Base-by-base conservation (phyloP, 1,139 yeast species). In the Yamadazyma diddensiae region DNA sequence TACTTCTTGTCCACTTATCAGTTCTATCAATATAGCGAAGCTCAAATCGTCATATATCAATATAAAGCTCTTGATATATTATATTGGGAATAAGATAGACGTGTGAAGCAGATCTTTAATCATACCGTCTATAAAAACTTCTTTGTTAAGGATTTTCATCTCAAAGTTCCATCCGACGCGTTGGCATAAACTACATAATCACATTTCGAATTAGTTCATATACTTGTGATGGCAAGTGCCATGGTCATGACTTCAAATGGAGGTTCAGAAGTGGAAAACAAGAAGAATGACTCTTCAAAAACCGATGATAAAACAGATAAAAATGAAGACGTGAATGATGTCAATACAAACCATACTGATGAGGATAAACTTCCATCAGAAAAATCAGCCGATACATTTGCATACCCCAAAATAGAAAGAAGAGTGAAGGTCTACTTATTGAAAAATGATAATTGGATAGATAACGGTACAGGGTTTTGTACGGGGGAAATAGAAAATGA, bases 401-500 rank as follows among this genome's bases (percentile, higher is more conserved):
- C 6, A 21, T 24, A 15, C 15, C 7, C 40, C 24, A 44, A 44
- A 22, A 47, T 57, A 2, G 84, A 87, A 5, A 73, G 90, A 53
- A 65, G 97, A 43, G 98, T 90, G 33, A 92, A 90, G 55, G 94
- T 92, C 14, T 92, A 92, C 53, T 70, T 85, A 21, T 65, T 92
- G 33, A 80, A 79, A 33, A 82, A 83, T 23, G 90, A 83, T 37
- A 84, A 77, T 48, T 92, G 98, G 98, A 67, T 80, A 28, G 97
- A 90, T 54, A 78, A 84, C 34, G 98, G 97, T 11, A 88, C 97
- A 0, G 98, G 98, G 1, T 83, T 76, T 54, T 88, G 96, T 50
- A 71, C 74, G 26, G 97, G 97, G 4, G 80, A 78, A 43, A 53
- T 79, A 12, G 70, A 69, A 24, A 36, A 41, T 3, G 62, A 52